phyloP scores from a whole-genome alignment of 805 yeast genomes.

The Myxozyma kluyveri region DNA sequence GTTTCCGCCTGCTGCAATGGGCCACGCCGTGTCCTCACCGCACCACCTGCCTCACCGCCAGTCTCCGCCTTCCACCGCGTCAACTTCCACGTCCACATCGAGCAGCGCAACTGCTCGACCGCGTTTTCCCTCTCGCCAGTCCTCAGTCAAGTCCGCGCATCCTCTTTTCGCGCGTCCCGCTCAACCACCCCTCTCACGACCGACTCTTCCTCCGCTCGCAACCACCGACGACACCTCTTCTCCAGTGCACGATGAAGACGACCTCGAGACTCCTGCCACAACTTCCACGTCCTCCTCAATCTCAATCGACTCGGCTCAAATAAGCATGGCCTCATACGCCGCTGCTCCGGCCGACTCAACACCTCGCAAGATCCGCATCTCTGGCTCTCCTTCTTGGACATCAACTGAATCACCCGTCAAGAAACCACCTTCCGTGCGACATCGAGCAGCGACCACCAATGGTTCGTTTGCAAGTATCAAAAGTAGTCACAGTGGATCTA shows the following conservation, averaged over 20 bases:
- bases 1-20: background rate
- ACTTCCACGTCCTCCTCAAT: background rate
- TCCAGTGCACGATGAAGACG: slow-evolving; percentile 1
- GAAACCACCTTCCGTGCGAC: too few species aligned
- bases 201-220: background rate
- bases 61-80: background rate
- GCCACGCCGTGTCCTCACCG: slow-evolving; percentile 1
- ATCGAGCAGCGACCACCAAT: too few species aligned
- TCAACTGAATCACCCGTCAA: slow-evolving; percentile 1
- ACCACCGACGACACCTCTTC: background rate
- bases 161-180: slow-evolving; percentile 1
- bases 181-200: background rate
- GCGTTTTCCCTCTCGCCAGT: slow-evolving; percentile 23
- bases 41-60: slow-evolving; percentile 7
- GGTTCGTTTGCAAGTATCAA: too few species aligned
- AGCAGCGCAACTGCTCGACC: slow-evolving; percentile 2
- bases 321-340: slow-evolving; percentile 9
- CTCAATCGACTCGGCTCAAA: too few species aligned
- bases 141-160: slow-evolving; percentile 14
- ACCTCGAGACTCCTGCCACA: background rate
- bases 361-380: slow-evolving; percentile 9
- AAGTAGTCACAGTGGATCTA: too few species aligned
- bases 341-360: slow-evolving; percentile 10
- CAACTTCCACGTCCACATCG: slow-evolving; percentile 1
- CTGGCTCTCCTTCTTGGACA: background rate